Conservation (phyloP, 2,329 filamentous ascomycete genomes). For the Dothistroma pini region DNA sequence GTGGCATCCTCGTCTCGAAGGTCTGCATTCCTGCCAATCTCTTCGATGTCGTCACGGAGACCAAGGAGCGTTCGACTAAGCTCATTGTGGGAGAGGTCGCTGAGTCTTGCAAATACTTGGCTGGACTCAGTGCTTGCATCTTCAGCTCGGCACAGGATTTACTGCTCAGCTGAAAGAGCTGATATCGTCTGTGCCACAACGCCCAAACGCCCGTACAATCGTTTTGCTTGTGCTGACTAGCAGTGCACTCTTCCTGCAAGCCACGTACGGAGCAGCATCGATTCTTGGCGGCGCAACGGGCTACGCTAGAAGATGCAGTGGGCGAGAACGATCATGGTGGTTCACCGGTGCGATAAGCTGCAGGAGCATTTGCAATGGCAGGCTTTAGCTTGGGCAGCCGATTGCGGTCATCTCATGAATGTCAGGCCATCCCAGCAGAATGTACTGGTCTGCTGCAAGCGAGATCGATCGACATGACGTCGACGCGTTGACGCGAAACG, state of each 20-base stretch:
- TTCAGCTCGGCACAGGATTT: too few relatives aligned
- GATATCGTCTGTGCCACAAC: background rate
- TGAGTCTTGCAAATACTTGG: too few relatives aligned
- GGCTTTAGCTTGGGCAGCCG: background rate
- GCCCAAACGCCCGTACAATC: background rate
- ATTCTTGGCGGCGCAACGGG: background rate
- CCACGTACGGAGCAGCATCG: background rate
- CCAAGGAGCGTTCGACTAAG: too few relatives aligned
- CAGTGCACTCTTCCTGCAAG: background rate
- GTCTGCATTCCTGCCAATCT: too few relatives aligned
- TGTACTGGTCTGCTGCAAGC: too few relatives aligned
- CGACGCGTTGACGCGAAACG: too few relatives aligned
- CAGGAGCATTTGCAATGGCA: background rate
- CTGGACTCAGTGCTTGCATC: too few relatives aligned
- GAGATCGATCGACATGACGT: background rate
- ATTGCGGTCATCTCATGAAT: background rate
- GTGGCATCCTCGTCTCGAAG: too few relatives aligned
- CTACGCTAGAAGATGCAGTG: background rate
- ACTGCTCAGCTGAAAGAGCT: background rate
- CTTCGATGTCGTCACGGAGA: too few relatives aligned
- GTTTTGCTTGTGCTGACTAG: too few relatives aligned
- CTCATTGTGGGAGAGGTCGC: too few relatives aligned
- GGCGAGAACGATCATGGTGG: background rate
- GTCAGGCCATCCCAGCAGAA: too few relatives aligned
- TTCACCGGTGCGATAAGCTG: background rate